A percentile compares a stretch with the other conserved stretches of the same genome.
phyloP scores from a whole-genome alignment of 192 early-diverging fungal species.

The Podochytrium sp. region DNA sequence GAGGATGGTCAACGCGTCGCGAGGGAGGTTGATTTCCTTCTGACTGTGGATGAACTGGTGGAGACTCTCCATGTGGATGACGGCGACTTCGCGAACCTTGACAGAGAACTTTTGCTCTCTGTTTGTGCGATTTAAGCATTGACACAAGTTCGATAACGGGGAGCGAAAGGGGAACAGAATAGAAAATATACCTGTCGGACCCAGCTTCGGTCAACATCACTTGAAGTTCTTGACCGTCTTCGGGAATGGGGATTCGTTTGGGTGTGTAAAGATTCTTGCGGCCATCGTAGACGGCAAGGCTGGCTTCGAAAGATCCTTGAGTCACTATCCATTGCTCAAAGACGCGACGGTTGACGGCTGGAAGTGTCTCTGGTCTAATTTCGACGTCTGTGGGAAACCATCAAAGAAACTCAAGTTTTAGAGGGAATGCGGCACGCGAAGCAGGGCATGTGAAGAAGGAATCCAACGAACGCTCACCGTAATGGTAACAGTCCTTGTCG shows the following conservation, averaged over 20 bases:
- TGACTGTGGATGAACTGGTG: slow-evolving; percentile 15
- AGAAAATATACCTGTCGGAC: background rate
- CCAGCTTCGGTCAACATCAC: background rate
- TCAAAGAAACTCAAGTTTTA: background rate
- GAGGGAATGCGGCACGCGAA: background rate
- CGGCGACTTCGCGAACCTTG: slow-evolving; percentile 19
- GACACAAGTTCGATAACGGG: background rate
- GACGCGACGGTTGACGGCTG: slow-evolving; percentile 28
- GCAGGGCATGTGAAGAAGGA: background rate
- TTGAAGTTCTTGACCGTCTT: background rate
- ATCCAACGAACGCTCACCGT: background rate
- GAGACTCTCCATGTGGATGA: slow-evolving; percentile 27
- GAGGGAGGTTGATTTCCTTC: slow-evolving; percentile 14
- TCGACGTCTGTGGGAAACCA: slow-evolving; percentile 23
- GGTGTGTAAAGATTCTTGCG: slow-evolving; percentile 35
- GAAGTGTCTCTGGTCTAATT: slow-evolving; percentile 26
- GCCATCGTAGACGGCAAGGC: slow-evolving; percentile 26
- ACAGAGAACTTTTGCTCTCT: slow-evolving; percentile 6
- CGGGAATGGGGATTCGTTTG: slow-evolving; percentile 1
- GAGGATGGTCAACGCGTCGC: slow-evolving; percentile 28
- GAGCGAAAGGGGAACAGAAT: no score
- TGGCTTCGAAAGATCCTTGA: background rate
- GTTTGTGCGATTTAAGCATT: background rate
- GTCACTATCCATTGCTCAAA: slow-evolving; percentile 25
- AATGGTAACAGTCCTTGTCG: slow-evolving; percentile 29